phyloP scores from a whole-genome alignment of 1,284 basidiomycete genomes.

The Moesziomyces sp. region DNA sequence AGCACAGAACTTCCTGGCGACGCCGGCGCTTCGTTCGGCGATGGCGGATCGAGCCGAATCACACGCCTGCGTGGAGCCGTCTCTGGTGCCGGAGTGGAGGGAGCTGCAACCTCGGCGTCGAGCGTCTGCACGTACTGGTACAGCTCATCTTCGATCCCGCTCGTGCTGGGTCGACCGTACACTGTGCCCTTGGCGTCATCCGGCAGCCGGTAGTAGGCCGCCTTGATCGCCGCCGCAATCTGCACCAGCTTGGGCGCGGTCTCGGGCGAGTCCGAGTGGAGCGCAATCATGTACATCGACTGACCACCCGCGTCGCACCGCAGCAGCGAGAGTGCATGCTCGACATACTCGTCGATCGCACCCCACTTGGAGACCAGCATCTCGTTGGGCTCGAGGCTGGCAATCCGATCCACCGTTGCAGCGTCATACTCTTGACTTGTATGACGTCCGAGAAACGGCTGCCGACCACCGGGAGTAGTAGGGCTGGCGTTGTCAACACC shows the following conservation, averaged over 20 bases:
- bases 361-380: conserved; percentile 78
- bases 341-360: conserved; percentile 75
- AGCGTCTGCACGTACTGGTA: conserved; percentile 83
- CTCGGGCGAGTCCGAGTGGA: conserved; percentile 75
- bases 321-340: conserved; percentile 76
- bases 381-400: conserved; percentile 72
- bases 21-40: background rate
- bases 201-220: conserved; percentile 74
- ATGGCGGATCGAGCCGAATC: conserved; percentile 35
- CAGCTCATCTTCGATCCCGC: conserved; percentile 72
- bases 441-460: background rate
- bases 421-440: background rate
- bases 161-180: conserved; percentile 8
- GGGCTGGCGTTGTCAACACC: background rate
- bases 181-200: conserved; percentile 67
- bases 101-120: conserved; percentile 58
- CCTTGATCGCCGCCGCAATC: conserved; percentile 81
- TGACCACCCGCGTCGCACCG: conserved; percentile 69
- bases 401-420: conserved; percentile 13
- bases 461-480: background rate
- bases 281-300: conserved; percentile 77
- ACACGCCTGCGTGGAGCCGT: conserved; percentile 16
- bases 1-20: background rate
- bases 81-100: conserved; percentile 1
- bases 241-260: conserved; percentile 81